phyloP scores from a whole-genome alignment of 768 basidiomycete species.

The Zangia roseola region DNA sequence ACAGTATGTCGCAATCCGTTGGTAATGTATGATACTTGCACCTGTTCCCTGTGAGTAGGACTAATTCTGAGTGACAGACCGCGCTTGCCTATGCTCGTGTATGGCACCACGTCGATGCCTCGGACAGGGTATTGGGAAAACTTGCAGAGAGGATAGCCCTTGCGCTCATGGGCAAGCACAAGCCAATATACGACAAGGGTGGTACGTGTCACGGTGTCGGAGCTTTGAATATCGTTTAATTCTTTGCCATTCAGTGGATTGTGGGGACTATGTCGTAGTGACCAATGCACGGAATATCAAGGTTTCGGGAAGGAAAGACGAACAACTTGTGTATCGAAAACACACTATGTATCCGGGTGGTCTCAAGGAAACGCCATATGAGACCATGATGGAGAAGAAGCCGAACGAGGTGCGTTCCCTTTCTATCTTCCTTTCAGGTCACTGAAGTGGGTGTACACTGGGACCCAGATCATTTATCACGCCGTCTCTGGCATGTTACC shows the following conservation, averaged over 20 bases:
- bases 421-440: background rate
- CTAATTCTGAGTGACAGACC: slow-evolving; percentile 56
- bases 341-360: slow-evolving; percentile 94
- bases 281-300: slow-evolving; percentile 82
- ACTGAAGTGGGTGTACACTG: background rate
- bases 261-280: slow-evolving; percentile 96
- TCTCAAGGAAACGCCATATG: slow-evolving; percentile 86
- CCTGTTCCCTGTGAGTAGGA: background rate
- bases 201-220: slow-evolving; percentile 45
- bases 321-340: slow-evolving; percentile 84
- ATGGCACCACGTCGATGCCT: slow-evolving; percentile 94
- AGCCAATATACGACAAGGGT: slow-evolving; percentile 92
- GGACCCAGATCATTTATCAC: slow-evolving; percentile 80
- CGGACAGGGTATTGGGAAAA: slow-evolving; percentile 90
- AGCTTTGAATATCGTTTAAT: background rate
- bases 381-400: slow-evolving; percentile 77
- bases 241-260: slow-evolving; percentile 65
- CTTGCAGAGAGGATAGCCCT: slow-evolving; percentile 92
- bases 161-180: slow-evolving; percentile 98
- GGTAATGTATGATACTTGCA: slow-evolving; percentile 60
- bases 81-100: slow-evolving; percentile 91
- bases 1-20: slow-evolving; percentile 75
- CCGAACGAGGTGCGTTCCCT: slow-evolving; percentile 77
- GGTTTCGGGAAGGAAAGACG: slow-evolving; percentile 86
- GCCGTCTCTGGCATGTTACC: slow-evolving; percentile 99